Base-by-base conservation (phyloP, 345 rosid genomes). In the Rhodomyrtus tomentosa region DNA sequence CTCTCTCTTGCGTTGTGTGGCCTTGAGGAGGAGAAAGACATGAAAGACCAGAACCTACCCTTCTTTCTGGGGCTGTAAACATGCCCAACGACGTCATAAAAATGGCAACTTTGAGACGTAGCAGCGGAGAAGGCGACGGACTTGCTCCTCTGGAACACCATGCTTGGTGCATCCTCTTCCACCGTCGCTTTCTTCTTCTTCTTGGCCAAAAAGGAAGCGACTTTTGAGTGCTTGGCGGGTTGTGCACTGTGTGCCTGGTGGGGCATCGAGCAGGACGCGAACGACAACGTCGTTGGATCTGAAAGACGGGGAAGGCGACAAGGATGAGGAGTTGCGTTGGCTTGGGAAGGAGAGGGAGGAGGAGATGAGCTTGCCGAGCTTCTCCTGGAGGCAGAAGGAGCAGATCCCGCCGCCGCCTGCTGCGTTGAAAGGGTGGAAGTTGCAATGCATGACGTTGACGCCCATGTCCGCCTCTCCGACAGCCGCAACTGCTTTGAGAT, bases 311-410 rank as follows among this genome's bases (percentile, higher is more conserved):
- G 97, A 86, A 15, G 95, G 88, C 55, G 84, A 58, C 6, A 86
- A 38, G 7, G 90, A 88, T 11, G 91, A 83, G 2, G 94, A 81
- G 45, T 95, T 82, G 22, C 80, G 88, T 10, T 90, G 93, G 83
- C 92, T 85, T 5, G 96, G 93, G 20, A 94, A 81, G 38, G 98
- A 95, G 85, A 92, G 92, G 38, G 98, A 94, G 29, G 98, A 95
- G 82, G 99, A 94, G 42, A 97, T 95, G n/a, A 97, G 94, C 92
- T 97, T 95, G 76, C 99, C 99, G 7, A 97, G 96, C 93, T 96
- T 96, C 55, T 97, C 99, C 82, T 97, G 98, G 80, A 97, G 99
- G 84, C 99, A 97, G 87, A 95, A 92, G 52, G 99, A 98, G 86
- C 99, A 97, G 92, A 97, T 95, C 86, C 99, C 99, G 54, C 99